Percentiles rank a stretch among this genome's conserved stretches.
These are phyloP conservation scores for Podaxis pistillaris DNA, from an alignment of 768 basidiomycete genomes.

Conservation along the genomic window DNA sequence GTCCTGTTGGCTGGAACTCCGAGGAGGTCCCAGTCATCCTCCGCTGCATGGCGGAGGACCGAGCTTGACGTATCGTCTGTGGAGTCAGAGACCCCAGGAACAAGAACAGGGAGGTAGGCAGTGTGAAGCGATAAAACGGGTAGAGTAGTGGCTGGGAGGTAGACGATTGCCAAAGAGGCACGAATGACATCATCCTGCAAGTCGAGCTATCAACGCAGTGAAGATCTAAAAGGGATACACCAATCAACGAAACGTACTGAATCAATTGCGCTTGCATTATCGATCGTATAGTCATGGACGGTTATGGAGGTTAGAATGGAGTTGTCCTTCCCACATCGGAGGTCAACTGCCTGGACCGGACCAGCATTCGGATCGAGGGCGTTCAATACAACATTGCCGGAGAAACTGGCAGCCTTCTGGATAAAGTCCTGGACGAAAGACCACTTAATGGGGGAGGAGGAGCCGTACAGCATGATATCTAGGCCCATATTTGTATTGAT, in stretches of 20 bases:
- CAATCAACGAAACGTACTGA: slow-evolving; percentile 32
- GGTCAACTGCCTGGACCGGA: slow-evolving; percentile 26
- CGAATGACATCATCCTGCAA: slow-evolving; percentile 32
- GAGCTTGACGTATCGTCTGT: slow-evolving; percentile 21
- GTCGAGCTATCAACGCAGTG: slow-evolving; percentile 38
- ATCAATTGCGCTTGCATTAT: slow-evolving; percentile 20
- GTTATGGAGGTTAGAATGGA: slow-evolving; percentile 29
- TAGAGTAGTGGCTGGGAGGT: slow-evolving; percentile 51
- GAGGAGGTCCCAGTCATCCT: slow-evolving; percentile 43
- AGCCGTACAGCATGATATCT: slow-evolving; percentile 68
- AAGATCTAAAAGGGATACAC: slow-evolving; percentile 25
- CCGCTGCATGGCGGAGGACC: slow-evolving; percentile 30
- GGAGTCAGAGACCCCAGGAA: slow-evolving; percentile 25
- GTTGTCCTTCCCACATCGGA: slow-evolving; percentile 27
- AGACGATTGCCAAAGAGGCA: slow-evolving; percentile 68
- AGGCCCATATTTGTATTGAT: slow-evolving; percentile 39
- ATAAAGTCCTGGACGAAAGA: slow-evolving; percentile 57
- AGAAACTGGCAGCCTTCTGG: slow-evolving; percentile 48
- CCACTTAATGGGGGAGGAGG: slow-evolving; percentile 58
- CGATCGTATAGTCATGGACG: slow-evolving; percentile 38
- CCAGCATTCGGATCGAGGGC: slow-evolving; percentile 24
- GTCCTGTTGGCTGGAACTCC: slow-evolving; percentile 39
- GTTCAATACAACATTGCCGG: slow-evolving; percentile 31
- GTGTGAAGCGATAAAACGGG: slow-evolving; percentile 36
- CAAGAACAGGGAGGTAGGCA: slow-evolving; percentile 59